Percentiles rank a stretch among this genome's conserved stretches.
Evolutionary conservation across 129 eudicot genomes (phyloP).

Genomic region (Arctium minus): DNA sequence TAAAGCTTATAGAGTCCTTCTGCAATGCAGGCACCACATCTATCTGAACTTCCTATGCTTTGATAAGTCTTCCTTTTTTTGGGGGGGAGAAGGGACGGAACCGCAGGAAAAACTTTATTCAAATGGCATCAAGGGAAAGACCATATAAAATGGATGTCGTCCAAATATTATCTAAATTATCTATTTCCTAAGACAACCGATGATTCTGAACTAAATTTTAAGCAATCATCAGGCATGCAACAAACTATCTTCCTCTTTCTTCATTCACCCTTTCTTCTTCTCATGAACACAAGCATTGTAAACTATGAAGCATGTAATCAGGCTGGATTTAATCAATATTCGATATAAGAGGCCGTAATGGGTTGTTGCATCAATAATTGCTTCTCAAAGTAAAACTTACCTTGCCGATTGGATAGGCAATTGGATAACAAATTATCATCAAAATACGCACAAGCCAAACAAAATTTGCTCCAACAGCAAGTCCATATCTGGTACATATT

Average conservation of each 20-base stretch:
- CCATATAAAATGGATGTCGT: neutral
- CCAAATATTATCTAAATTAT: neutral
- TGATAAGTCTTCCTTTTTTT: no score
- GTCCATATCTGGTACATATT: conserved; percentile 93
- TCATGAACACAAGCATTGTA: neutral
- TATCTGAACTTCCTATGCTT: no score
- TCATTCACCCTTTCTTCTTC: neutral
- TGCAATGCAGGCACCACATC: no score
- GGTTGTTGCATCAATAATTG: neutral
- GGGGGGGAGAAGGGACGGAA: no score
- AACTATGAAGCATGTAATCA: neutral
- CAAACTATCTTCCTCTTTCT: neutral
- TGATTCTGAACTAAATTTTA: neutral
- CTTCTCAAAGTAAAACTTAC: conserved; percentile 29
- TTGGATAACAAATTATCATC: conserved; percentile 81
- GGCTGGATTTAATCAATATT: neutral
- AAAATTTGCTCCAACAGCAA: conserved; percentile 87
- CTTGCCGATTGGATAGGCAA: conserved; percentile 88
- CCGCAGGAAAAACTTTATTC: no score
- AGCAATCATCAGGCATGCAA: neutral
- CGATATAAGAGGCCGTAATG: neutral
- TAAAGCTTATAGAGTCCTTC: no score
- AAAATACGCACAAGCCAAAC: conserved; percentile 86
- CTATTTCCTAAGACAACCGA: neutral
- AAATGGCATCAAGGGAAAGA: neutral